These are phyloP conservation scores for Salvia rosmarinus DNA, from an alignment of 257 asterid species.

Conservation along the genomic window DNA sequence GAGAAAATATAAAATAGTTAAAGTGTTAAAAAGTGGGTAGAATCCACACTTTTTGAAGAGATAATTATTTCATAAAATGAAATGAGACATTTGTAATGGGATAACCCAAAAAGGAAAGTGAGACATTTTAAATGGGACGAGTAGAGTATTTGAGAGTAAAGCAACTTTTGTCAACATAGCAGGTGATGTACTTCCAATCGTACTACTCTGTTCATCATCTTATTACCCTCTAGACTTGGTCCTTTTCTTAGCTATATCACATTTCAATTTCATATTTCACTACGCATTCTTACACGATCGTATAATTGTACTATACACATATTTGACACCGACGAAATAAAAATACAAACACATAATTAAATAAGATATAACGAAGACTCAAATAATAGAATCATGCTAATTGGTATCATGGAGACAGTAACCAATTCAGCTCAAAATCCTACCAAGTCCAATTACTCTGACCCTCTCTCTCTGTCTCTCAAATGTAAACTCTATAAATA, in stretches of 20 bases:
- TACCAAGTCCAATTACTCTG: constrained; percentile 58
- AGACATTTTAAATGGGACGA: too few relatives aligned
- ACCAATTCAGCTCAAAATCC: constrained; percentile 51
- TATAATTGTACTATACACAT: background rate
- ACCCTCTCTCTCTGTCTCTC: background rate
- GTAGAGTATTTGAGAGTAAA: too few relatives aligned
- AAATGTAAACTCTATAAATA: constrained; percentile 46
- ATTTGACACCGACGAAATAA: background rate
- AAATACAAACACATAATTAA: background rate
- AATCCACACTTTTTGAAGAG: too few relatives aligned
- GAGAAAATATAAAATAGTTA: too few relatives aligned
- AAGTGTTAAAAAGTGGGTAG: too few relatives aligned
- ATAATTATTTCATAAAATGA: too few relatives aligned
- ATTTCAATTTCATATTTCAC: background rate
- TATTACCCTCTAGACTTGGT: constrained; percentile 36
- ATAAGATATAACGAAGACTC: background rate
- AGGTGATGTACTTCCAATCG: constrained; percentile 41
- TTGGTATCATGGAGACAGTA: constrained; percentile 34
- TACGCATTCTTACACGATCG: background rate
- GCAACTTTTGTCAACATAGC: constrained; percentile 56
- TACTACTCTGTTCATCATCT: background rate
- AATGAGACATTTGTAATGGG: too few relatives aligned
- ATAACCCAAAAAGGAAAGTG: too few relatives aligned
- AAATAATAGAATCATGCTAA: constrained; percentile 10
- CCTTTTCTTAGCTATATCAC: constrained; percentile 21